Base-by-base conservation (phyloP, 2,329 filamentous ascomycete species). In the Penicillium sp. region DNA sequence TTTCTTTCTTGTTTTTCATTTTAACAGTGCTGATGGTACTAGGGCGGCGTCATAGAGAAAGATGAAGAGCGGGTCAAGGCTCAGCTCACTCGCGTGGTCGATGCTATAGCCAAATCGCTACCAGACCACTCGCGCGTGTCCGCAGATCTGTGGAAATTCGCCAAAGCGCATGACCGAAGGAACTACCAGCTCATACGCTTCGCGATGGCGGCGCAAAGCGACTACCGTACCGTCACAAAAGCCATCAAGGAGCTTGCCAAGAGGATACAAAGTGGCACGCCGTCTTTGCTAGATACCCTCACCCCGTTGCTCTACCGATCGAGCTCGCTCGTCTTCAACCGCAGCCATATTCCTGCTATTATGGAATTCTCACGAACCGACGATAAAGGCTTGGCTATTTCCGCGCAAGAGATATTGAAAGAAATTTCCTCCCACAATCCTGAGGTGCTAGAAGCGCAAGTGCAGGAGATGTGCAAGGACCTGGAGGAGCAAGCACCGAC, bases 341-440 rank as follows among this genome's bases (percentile, higher is more conserved):
- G 90, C 67, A 97, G 93, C 69, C 92, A 99, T 69, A 86, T 99
- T 18, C 86, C 92, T 3, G 86, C 90, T 0, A 93, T 97, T 61
- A 90, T 97, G 78, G 87, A 91, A 57, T 89, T 88, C 66, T 91
- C 92, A 11, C 87, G 91, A 65, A 92, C 85, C 9, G 88, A 97
- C 67, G 88, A 92, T 66, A 85, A 89, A 49, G 87, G 86, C 0
- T 79, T 97, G 49, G 90, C 88, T 5, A 78, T 83, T 20, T 85
- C 89, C 14, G 93, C 94, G 1, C 91, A 97, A 66, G 90, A 96
- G 67, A 82, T 97, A 53, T 81, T 97, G 48, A 93, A 91, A 66
- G 90, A 97, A 68, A 96, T 97, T 28, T 97, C 94, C 0, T 86
- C 90, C 53, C 84, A 86, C 47, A 94, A 94, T 61, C 92, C 94